Evolutionary conservation across 345 rosid genomes (phyloP), one percentile per base, ranked within the genome.

Genomic region (Tarenaya hassleriana): DNA sequence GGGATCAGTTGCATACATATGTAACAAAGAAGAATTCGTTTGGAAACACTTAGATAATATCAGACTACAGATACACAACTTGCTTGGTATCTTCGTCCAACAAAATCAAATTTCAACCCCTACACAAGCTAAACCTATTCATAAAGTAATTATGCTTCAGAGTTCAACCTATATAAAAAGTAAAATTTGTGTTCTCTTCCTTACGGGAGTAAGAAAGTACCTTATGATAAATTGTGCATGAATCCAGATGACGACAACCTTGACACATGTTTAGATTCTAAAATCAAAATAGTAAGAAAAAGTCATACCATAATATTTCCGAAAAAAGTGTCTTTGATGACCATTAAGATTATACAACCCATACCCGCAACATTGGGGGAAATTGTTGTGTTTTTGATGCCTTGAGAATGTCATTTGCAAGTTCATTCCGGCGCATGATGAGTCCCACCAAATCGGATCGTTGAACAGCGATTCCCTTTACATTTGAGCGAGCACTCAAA

Each of bases 371-470:
- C 98, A 92, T 85, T 11, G 90, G 86, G 18, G 98, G 98, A 47
- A 92, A 65, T 43, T 83, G 75, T 63, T 88, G 94, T 16, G 66
- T 61, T 56, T 71, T 78, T 52, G 78, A 78, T 24, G 96, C 96
- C 77, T 75, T 73, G 14, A 81, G 79, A 64, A 92, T 78, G 60
- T 79, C 82, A 64, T 67, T 75, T 67, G 96, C 96, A 43, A 88
- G 83, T 62, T 88, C 96, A 84, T 92, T 92, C 40, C 98, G 95
- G 15, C 94, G 94, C 77, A 88, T 92, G 27, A 92, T 83, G 64
- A 92, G 58, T 61, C 96, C 98, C 64, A 88, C 73, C 73, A 92
- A 62, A 62, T 92, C 96, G 59, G 86, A 79, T 73, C 98, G 73
- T 63, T 73, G 84, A 71, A 81, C 90, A 41, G 61, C 54, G 42